Evolutionary conservation across 176 grass and related monocot species (phyloP), one percentile per base, ranked within the genome.

Genomic region (Thalia dealbata): DNA sequence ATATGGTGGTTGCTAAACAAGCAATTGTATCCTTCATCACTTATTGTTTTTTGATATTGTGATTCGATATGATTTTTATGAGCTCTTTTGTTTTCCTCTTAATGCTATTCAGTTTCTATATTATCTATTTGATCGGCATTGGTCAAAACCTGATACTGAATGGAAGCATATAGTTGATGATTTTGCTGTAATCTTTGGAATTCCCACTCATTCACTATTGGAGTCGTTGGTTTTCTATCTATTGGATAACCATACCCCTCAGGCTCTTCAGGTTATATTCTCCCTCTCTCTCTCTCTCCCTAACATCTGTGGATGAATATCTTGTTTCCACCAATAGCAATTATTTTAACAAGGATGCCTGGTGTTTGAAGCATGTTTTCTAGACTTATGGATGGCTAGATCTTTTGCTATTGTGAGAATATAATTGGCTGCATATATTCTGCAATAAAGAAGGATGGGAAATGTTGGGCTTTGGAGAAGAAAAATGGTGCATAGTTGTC

Each of bases 101-200:
- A 78, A 56, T 70, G 66, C 67, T 46, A 68, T 59, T 24, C 73
- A 97, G 93, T 90, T 97, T 35, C 76, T 97, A 52, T 97, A 97
- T 81, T 92, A 97, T 90, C 75, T 97, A 79, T 92, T 97, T 82
- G 93, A 97, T 82, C 81, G 89, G 43, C 84, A 97, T 78, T 88
- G 93, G 93, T 86, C 73, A 16, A 83, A 64, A 55, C 87, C 89
- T 68, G 85, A 92, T 84, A 78, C 72, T 67, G 84, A 90, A 78
- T 97, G 93, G 93, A 86, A 81, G 81, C 86, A 84, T 86, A 68
- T 92, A 69, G 75, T 92, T 77, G 87, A 97, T 79, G 93, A 97
- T 82, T 97, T 90, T 86, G 79, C 82, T 82, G 82, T 81, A 44
- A 79, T 73, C 50, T 97, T 90, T 88, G 85, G 89, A 46, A 87